Conservation (phyloP, 2,329 filamentous ascomycete genomes). For the Sporothrix pallida region DNA sequence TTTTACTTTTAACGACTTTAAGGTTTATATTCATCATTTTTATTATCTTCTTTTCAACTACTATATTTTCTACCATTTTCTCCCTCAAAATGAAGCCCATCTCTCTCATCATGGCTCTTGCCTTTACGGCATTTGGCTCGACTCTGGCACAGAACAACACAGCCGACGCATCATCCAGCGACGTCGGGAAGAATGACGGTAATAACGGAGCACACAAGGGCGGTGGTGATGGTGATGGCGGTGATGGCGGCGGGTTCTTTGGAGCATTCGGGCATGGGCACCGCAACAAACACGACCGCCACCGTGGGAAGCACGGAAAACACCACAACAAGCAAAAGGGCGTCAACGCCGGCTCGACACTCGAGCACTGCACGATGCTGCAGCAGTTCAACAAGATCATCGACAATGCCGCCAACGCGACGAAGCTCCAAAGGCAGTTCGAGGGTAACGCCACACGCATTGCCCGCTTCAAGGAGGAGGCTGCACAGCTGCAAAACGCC, state of each 20-base stretch:
- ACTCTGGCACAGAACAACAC: conserved; percentile 41
- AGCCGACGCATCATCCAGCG: not conserved
- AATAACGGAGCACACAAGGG: conserved; percentile 29
- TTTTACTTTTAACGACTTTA: not conserved
- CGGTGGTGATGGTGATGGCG: conserved; percentile 38
- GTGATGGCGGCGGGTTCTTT: not conserved
- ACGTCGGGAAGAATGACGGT: not conserved
- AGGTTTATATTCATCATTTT: not conserved
- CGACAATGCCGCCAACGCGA: conserved; percentile 47
- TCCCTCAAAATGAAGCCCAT: conserved; percentile 8
- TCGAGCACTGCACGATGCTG: conserved; percentile 45
- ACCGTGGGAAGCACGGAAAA: not conserved
- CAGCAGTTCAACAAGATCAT: conserved; percentile 42
- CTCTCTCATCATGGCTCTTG: conserved; percentile 34
- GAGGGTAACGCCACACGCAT: conserved; percentile 48
- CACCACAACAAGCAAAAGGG: conserved; percentile 6
- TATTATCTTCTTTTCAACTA: not conserved
- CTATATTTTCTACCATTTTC: not conserved
- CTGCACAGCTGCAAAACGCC: conserved; percentile 48
- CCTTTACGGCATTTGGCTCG: conserved; percentile 38
- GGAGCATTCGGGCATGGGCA: not conserved
- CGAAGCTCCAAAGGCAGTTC: conserved; percentile 44
- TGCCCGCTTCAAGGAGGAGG: conserved; percentile 41
- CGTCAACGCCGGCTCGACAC: conserved; percentile 34
- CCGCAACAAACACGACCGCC: not conserved